Conservation (phyloP, 331 rosid species). For the Rosa hybrid region DNA sequence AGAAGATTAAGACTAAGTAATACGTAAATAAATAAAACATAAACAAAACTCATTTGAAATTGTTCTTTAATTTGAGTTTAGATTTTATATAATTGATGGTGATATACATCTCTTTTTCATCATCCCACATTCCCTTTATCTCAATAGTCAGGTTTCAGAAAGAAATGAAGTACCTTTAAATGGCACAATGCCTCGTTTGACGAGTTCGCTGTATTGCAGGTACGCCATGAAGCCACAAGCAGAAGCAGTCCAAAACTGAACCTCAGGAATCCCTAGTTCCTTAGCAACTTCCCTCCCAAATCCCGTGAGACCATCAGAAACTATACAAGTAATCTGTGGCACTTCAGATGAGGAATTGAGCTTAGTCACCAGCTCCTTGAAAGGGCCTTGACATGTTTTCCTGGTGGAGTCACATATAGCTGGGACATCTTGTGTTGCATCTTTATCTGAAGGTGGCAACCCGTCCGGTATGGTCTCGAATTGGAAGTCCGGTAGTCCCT, state of each 20-base stretch:
- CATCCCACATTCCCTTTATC: no score
- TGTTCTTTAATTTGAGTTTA: no score
- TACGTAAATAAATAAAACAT: no score
- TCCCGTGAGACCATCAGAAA: slow-evolving; percentile 46
- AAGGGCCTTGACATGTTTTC: slow-evolving; percentile 35
- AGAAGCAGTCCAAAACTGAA: slow-evolving; percentile 57
- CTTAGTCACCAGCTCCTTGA: slow-evolving; percentile 41
- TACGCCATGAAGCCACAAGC: slow-evolving; percentile 47
- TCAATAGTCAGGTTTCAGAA: not conserved
- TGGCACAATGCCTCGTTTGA: slow-evolving; percentile 35
- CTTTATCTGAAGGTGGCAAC: slow-evolving; percentile 35
- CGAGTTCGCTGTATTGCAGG: slow-evolving; percentile 38
- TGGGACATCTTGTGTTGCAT: slow-evolving; percentile 45
- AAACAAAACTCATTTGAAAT: no score
- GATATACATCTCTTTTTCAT: no score
- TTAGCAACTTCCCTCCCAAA: slow-evolving; percentile 37
- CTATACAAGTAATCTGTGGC: slow-evolving; percentile 32
- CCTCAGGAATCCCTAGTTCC: slow-evolving; percentile 35
- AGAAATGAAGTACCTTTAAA: slow-evolving; percentile 33
- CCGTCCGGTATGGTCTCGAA: slow-evolving; percentile 50
- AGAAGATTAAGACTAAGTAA: no score
- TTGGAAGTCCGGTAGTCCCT: slow-evolving; percentile 27
- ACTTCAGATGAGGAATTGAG: slow-evolving; percentile 32
- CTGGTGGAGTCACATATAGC: slow-evolving; percentile 26
- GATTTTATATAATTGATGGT: no score